Percentiles rank a stretch among this genome's conserved stretches.
Evolutionary conservation across 305 asterid genomes (phyloP).

Genomic region (Solanum aculeatissimum): DNA sequence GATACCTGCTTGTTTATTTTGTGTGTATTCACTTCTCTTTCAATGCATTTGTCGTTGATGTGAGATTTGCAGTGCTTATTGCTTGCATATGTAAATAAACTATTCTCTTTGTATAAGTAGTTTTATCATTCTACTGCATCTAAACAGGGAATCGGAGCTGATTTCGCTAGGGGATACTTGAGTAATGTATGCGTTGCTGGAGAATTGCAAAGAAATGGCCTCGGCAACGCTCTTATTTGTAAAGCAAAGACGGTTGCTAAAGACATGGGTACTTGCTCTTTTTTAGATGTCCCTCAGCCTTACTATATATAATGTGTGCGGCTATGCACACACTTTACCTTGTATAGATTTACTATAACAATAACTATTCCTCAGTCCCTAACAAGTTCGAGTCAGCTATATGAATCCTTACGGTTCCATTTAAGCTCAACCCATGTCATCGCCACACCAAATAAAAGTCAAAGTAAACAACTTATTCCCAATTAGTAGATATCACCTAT

Average conservation of each 20-base stretch:
- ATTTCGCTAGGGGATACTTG: slow-evolving; percentile 85
- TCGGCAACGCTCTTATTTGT: slow-evolving; percentile 62
- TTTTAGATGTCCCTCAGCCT: neutral
- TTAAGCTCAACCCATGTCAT: neutral
- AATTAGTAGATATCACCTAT: neutral
- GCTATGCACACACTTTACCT: neutral
- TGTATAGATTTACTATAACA: neutral
- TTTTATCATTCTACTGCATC: slow-evolving; percentile 1
- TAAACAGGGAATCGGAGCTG: slow-evolving; percentile 73
- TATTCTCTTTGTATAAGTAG: neutral
- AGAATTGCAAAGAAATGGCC: slow-evolving; percentile 74
- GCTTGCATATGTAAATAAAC: neutral
- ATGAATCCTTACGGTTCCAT: neutral
- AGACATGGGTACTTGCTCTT: slow-evolving; percentile 53
- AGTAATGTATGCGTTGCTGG: slow-evolving; percentile 83
- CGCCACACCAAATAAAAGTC: neutral
- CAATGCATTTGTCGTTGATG: neutral
- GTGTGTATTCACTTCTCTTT: neutral
- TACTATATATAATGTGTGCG: neutral
- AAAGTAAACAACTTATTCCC: neutral
- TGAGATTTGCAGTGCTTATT: neutral
- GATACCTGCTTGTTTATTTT: neutral
- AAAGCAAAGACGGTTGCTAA: slow-evolving; percentile 58
- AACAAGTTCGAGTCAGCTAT: neutral
- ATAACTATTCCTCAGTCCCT: neutral